Percentiles rank a stretch among this genome's conserved stretches.
These are phyloP conservation scores for Phalaenopsis hybrid DNA, from an alignment of 116 monocot species.

Conservation along the genomic window DNA sequence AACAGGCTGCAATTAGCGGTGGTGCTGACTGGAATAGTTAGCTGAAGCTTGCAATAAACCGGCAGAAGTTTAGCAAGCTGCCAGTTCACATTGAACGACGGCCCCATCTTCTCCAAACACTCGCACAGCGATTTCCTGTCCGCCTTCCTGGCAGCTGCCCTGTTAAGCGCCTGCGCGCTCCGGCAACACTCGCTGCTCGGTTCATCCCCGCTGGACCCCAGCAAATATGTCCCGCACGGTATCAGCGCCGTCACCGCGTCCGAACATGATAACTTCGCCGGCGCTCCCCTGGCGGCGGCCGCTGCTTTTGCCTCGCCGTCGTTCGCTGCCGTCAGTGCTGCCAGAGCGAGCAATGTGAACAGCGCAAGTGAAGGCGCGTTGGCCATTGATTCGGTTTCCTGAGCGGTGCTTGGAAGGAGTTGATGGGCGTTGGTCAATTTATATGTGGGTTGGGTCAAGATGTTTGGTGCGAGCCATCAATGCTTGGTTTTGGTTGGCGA, in stretches of 20 bases:
- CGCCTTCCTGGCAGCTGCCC: slow-evolving; percentile 19
- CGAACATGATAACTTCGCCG: slow-evolving; percentile 36
- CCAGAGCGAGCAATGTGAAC: too few relatives aligned
- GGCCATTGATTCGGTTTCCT: too few relatives aligned
- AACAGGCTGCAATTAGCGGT: neutral
- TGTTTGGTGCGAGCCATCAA: neutral
- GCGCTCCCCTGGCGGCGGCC: neutral
- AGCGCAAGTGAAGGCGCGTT: too few relatives aligned
- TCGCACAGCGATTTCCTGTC: slow-evolving; percentile 29
- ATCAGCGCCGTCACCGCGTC: slow-evolving; percentile 49
- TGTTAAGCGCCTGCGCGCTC: slow-evolving; percentile 31
- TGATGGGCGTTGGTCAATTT: neutral
- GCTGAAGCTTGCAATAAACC: slow-evolving; percentile 33
- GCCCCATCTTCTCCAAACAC: slow-evolving; percentile 44
- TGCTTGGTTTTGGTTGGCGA: neutral
- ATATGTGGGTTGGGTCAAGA: neutral
- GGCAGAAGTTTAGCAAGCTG: slow-evolving; percentile 23
- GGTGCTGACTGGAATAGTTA: slow-evolving; percentile 29
- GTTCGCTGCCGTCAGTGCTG: neutral
- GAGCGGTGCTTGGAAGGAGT: neutral
- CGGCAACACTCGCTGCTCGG: slow-evolving; percentile 44
- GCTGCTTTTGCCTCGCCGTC: neutral
- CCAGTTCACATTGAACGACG: slow-evolving; percentile 58
- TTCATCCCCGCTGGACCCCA: slow-evolving; percentile 13
- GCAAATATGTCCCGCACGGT: slow-evolving; percentile 51